phyloP scores from a whole-genome alignment of 305 asterid species.

The Solanum hybrid region DNA sequence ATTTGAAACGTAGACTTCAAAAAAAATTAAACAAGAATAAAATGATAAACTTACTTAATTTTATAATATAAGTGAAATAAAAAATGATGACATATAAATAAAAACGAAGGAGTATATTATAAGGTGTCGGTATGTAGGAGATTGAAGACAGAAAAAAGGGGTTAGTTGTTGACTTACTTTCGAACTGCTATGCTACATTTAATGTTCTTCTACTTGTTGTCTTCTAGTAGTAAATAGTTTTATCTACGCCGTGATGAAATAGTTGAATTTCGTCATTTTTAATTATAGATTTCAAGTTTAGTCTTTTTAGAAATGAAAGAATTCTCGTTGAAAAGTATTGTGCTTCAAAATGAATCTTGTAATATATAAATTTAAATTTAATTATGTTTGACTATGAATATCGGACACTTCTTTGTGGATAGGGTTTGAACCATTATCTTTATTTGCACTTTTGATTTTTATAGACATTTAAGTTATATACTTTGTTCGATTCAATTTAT shows the following conservation, averaged over 20 bases:
- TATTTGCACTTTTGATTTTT: background rate
- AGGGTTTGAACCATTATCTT: background rate
- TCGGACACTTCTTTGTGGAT: background rate
- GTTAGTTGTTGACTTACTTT: slow-evolving; percentile 6
- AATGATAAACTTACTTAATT: too few species aligned
- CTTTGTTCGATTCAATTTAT: background rate
- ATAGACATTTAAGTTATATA: background rate
- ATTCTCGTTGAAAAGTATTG: background rate
- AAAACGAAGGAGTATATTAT: background rate
- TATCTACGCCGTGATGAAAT: background rate
- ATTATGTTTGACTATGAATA: background rate
- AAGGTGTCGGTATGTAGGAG: background rate
- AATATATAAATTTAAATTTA: background rate
- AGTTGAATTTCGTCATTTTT: background rate
- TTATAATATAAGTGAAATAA: too few species aligned
- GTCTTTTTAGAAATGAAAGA: background rate
- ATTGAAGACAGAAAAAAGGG: background rate
- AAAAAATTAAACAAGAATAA: too few species aligned
- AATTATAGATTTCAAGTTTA: background rate
- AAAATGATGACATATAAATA: too few species aligned
- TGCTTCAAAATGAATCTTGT: background rate
- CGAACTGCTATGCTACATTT: background rate
- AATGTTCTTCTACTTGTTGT: background rate
- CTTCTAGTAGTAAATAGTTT: background rate
- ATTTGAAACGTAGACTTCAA: too few species aligned